A percentile compares a stretch with the other conserved stretches of the same genome.
Conservation (phyloP, 768 basidiomycete genomes). For the Cystofilobasidium capitatum region DNA sequence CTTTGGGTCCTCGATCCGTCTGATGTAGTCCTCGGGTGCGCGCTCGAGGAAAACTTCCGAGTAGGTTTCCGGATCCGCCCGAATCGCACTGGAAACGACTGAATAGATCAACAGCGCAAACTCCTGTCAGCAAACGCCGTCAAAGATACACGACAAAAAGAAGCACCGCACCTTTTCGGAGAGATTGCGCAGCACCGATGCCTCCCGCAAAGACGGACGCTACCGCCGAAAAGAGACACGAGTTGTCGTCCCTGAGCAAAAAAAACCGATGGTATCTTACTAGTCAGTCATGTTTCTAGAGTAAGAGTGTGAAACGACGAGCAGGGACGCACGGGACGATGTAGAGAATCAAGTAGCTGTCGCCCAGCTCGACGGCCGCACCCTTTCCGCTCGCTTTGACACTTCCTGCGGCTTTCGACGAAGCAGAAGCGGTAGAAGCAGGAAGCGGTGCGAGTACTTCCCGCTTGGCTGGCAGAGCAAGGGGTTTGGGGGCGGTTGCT, state of each 20-base stretch:
- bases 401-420: not conserved
- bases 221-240: conserved; percentile 81
- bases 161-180: conserved; percentile 57
- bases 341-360: conserved; percentile 14
- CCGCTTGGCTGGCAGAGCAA: not conserved
- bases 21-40: conserved; percentile 60
- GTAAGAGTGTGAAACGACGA: no score
- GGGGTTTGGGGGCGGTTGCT: not conserved
- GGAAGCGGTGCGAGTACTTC: not conserved
- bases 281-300: not conserved
- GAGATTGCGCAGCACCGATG: conserved; percentile 53
- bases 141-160: not conserved
- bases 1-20: conserved; percentile 64
- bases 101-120: conserved; percentile 5
- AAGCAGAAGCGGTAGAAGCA: not conserved
- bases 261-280: not conserved
- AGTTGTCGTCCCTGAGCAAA: conserved; percentile 66
- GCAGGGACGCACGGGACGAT: conserved; percentile 14
- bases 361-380: conserved; percentile 4
- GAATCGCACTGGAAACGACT: conserved; percentile 81
- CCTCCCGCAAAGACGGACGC: conserved; percentile 78
- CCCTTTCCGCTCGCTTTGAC: conserved; percentile 1
- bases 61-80: conserved; percentile 59
- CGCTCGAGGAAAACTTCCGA: conserved; percentile 80
- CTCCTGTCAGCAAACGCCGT: not conserved